Percentiles rank a stretch among this genome's conserved stretches.
phyloP scores from a whole-genome alignment of 148 eudicot genomes.

The Arbutus unedo region DNA sequence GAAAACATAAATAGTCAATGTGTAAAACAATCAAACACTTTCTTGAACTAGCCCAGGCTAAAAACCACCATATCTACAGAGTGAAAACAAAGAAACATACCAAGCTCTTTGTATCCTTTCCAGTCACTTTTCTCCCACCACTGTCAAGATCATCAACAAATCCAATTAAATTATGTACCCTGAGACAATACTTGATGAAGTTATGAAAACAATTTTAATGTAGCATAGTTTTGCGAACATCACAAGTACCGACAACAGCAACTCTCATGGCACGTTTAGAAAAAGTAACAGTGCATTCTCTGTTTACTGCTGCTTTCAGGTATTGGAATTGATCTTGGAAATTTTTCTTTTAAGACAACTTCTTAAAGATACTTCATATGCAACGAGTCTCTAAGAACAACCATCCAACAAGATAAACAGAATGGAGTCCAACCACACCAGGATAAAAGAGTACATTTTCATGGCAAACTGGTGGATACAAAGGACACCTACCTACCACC shows the following conservation, averaged over 20 bases:
- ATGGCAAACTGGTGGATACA: neutral
- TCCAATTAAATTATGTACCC: slow-evolving; percentile 69
- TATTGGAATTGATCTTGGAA: neutral
- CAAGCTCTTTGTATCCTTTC: slow-evolving; percentile 98
- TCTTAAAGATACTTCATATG: neutral
- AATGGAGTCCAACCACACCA: neutral
- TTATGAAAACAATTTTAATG: slow-evolving; percentile 34
- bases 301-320: slow-evolving; percentile 1
- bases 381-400: neutral
- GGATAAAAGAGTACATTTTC: neutral
- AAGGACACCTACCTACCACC: neutral
- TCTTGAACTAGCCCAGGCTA: neutral
- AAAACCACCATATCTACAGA: neutral
- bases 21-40: neutral
- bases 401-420: neutral
- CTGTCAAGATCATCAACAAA: slow-evolving; percentile 91
- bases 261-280: neutral
- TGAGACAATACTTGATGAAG: slow-evolving; percentile 58
- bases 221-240: neutral
- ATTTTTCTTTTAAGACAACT: neutral
- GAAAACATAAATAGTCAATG: neutral
- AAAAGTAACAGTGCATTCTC: neutral
- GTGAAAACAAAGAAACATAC: slow-evolving; percentile 34
- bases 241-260: slow-evolving; percentile 9
- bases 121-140: slow-evolving; percentile 99